A percentile compares a stretch with the other conserved stretches of the same genome.
These are phyloP conservation scores for Lizonia empirigonia DNA, from an alignment of 2,329 filamentous ascomycete genomes.

Conservation along the genomic window DNA sequence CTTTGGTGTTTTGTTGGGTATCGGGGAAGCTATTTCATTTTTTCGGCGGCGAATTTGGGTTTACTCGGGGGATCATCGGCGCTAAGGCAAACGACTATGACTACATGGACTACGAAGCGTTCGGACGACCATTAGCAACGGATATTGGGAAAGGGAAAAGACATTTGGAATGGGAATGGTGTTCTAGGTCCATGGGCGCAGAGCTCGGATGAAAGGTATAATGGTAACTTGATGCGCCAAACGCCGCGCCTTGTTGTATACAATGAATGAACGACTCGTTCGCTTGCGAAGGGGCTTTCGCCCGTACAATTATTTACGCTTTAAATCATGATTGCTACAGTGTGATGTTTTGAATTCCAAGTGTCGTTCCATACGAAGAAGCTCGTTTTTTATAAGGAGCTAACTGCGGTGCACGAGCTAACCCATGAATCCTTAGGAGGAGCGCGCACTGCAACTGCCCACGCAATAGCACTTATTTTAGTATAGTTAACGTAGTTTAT, in stretches of 20 bases:
- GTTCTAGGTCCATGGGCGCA: too few relatives aligned
- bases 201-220: background rate
- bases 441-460: too few relatives aligned
- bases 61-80: constrained; percentile 12
- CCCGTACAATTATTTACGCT: background rate
- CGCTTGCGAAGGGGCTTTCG: background rate
- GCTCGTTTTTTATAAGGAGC: too few relatives aligned
- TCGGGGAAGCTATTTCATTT: constrained; percentile 46
- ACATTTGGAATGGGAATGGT: background rate
- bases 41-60: constrained; percentile 25
- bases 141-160: background rate
- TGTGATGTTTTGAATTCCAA: too few relatives aligned
- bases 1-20: constrained; percentile 9
- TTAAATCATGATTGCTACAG: background rate
- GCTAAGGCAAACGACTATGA: background rate
- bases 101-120: constrained; percentile 11
- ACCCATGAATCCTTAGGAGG: too few relatives aligned
- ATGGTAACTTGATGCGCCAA: background rate
- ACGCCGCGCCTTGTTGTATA: background rate
- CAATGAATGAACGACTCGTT: background rate
- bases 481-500: too few relatives aligned
- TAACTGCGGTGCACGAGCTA: too few relatives aligned
- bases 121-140: constrained; percentile 10
- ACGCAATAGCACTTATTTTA: too few relatives aligned
- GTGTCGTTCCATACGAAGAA: too few relatives aligned